Conservation (phyloP, 2,329 filamentous ascomycete genomes). For the Aureobasidium melanogenum region DNA sequence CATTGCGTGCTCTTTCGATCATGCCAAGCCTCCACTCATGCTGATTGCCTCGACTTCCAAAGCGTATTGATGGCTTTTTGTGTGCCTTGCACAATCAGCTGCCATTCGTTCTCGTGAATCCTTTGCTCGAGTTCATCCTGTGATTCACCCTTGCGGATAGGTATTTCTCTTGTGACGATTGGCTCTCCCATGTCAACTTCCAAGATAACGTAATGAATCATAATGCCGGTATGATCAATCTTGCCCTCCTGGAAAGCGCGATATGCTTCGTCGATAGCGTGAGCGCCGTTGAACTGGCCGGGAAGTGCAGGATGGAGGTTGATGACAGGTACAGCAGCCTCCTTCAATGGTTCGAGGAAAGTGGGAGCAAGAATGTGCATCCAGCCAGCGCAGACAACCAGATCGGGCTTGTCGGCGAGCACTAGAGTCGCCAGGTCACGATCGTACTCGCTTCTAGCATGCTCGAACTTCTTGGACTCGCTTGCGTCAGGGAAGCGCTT, state of each 20-base stretch:
- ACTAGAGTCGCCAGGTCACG: slow-evolving; percentile 62
- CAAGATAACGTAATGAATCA: slow-evolving; percentile 72
- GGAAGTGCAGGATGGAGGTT: slow-evolving; percentile 73
- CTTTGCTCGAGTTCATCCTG: slow-evolving; percentile 59
- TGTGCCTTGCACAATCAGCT: slow-evolving; percentile 68
- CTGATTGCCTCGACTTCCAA: slow-evolving; percentile 17
- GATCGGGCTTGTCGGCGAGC: slow-evolving; percentile 55
- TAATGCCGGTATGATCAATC: slow-evolving; percentile 65
- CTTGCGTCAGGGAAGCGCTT: slow-evolving; percentile 53
- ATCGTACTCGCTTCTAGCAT: slow-evolving; percentile 62
- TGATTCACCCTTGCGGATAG: slow-evolving; percentile 48
- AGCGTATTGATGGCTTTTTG: slow-evolving; percentile 38
- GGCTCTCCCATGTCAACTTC: slow-evolving; percentile 74
- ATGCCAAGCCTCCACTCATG: slow-evolving; percentile 13
- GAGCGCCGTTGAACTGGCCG: slow-evolving; percentile 62
- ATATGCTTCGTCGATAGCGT: slow-evolving; percentile 69
- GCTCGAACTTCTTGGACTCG: slow-evolving; percentile 19
- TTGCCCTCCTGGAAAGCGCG: slow-evolving; percentile 61
- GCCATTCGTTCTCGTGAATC: slow-evolving; percentile 70
- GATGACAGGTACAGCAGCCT: slow-evolving; percentile 58
- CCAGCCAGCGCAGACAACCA: slow-evolving; percentile 77
- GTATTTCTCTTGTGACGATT: slow-evolving; percentile 62
- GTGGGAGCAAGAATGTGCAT: slow-evolving; percentile 70
- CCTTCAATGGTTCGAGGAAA: slow-evolving; percentile 61
- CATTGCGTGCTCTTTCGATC: not conserved